Base-by-base conservation (phyloP, 805 yeast species). In the Blastobotrys chiropterorum region DNA sequence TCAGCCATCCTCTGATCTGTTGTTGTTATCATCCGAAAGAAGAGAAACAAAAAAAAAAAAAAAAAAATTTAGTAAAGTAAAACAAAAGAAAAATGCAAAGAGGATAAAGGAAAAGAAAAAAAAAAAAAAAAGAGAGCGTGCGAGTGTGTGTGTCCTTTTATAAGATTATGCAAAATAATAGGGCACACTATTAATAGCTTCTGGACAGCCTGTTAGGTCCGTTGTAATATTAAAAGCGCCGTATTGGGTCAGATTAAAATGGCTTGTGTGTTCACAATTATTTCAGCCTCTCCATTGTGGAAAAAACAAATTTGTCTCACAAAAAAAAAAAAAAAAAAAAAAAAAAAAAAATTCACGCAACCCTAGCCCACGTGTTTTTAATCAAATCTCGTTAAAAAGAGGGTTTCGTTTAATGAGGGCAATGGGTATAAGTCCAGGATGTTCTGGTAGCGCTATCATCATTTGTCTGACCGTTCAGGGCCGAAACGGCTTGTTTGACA, bases 361-460 rank as follows among this genome's bases (percentile, higher is more conserved):
- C 31, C 47, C 16, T 14, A 45, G n/a, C 20, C 47, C 39, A 45
- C 47, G 31, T 45, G 47, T 38, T 22, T 45, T n/a, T 26, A 26
- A 26, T 26, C 34, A 26, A 26, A 26, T n/a, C n/a, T n/a, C n/a
- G n/a, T n/a, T n/a, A n/a, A n/a, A n/a, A n/a, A n/a, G n/a, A n/a
- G n/a, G n/a, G n/a, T n/a, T n/a, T n/a, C n/a, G n/a, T n/a, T n/a
- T n/a, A n/a, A n/a, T n/a, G n/a, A n/a, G n/a, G n/a, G n/a, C n/a
- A n/a, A n/a, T n/a, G n/a, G n/a, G n/a, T n/a, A n/a, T n/a, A n/a
- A n/a, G n/a, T n/a, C n/a, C n/a, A n/a, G n/a, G n/a, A n/a, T n/a
- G n/a, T n/a, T n/a, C n/a, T n/a, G n/a, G n/a, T n/a, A n/a, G n/a
- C n/a, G n/a, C n/a, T n/a, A n/a, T n/a, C n/a, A n/a, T n/a, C n/a